Percentiles rank a stretch among this genome's conserved stretches.
Conservation (phyloP, 768 basidiomycete species). For the Lactarius indigo region DNA sequence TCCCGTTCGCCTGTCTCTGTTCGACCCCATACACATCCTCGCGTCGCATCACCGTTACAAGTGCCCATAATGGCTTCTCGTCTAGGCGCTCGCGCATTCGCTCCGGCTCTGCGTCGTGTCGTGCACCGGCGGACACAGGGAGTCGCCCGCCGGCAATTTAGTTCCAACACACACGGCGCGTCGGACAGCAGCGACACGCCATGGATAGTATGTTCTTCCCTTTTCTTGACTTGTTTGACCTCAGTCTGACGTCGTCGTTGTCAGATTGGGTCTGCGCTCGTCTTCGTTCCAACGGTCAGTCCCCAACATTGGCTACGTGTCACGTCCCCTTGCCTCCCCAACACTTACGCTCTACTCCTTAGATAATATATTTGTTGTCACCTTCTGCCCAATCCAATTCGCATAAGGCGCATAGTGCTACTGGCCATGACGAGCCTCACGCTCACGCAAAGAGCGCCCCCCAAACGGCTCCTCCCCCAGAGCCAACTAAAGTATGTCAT, state of each 20-base stretch:
- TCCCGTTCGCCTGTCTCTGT: neutral
- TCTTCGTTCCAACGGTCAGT: conserved; percentile 25
- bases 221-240: neutral
- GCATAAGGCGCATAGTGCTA: conserved; percentile 45
- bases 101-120: conserved; percentile 12
- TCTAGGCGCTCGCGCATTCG: conserved; percentile 8
- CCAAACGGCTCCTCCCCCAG: conserved; percentile 33
- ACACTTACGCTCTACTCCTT: neutral
- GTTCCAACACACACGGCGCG: conserved; percentile 14
- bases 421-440: conserved; percentile 52
- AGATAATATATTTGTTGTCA: conserved; percentile 24
- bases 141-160: conserved; percentile 13
- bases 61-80: conserved; percentile 15
- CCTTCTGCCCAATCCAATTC: conserved; percentile 22
- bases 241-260: neutral
- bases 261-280: conserved; percentile 22
- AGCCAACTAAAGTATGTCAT: conserved; percentile 7
- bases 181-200: conserved; percentile 15
- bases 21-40: neutral
- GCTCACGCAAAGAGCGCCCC: conserved; percentile 47
- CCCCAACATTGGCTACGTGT: conserved; percentile 12
- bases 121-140: conserved; percentile 7
- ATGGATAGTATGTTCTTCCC: conserved; percentile 19
- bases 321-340: conserved; percentile 31
- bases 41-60: neutral